phyloP scores from a whole-genome alignment of 116 monocot genomes.

The Cymodocea nodosa region DNA sequence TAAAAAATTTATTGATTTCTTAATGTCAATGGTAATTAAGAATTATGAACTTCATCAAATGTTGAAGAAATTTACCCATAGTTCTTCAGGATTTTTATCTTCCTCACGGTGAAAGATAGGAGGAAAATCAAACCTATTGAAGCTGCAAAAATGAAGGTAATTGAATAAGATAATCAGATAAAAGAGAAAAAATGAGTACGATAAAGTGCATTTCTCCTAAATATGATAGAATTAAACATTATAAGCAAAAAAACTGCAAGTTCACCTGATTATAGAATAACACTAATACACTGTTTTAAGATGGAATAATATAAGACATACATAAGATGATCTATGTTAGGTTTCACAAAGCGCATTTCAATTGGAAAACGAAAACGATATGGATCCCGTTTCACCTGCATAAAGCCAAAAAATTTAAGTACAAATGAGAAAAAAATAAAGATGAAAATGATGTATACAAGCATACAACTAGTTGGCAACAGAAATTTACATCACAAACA shows the following conservation, averaged over 20 bases:
- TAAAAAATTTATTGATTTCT: no score
- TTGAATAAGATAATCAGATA: conserved; percentile 1
- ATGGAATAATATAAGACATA: conserved; percentile 23
- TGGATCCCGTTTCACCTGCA: conserved; percentile 94
- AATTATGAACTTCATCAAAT: not conserved
- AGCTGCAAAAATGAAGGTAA: conserved; percentile 32
- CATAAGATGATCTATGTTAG: conserved; percentile 97
- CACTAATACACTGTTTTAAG: no score
- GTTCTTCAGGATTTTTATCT: conserved; percentile 72
- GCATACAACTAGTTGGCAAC: not conserved
- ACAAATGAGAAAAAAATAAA: not conserved
- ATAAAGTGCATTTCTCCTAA: not conserved
- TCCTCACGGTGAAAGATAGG: conserved; percentile 94
- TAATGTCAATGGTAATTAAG: no score
- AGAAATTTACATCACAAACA: no score
- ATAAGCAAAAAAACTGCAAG: no score
- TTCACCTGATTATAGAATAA: no score
- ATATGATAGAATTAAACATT: not conserved
- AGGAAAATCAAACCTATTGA: conserved; percentile 86
- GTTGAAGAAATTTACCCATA: conserved; percentile 38
- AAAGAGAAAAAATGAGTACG: not conserved
- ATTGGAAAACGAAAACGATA: conserved; percentile 88
- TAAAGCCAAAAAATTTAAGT: conserved; percentile 10
- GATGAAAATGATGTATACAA: not conserved
- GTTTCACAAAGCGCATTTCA: conserved; percentile 86